Evolutionary conservation across 208 protist genomes (phyloP).

Genomic region (Crithidia fasciculata): DNA sequence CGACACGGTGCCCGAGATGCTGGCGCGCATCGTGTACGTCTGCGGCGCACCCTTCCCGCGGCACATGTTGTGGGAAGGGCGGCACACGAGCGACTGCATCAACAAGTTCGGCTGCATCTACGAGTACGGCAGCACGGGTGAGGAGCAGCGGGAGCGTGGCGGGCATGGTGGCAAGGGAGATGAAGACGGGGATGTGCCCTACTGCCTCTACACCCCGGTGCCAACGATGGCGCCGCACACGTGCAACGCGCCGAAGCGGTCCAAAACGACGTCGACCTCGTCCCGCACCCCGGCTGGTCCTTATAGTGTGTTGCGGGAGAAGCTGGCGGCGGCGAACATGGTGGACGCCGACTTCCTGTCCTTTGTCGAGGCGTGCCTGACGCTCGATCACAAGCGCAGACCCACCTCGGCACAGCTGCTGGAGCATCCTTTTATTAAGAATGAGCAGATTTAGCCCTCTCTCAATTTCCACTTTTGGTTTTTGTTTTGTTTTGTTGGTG

Average conservation of each 20-base stretch:
- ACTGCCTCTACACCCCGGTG: slow-evolving; percentile 85
- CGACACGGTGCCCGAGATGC: slow-evolving; percentile 94
- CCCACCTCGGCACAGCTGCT: slow-evolving; percentile 82
- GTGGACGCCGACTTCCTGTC: slow-evolving; percentile 81
- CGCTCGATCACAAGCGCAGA: slow-evolving; percentile 83
- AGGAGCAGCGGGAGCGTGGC: slow-evolving; percentile 21
- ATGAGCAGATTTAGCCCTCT: slow-evolving; percentile 35
- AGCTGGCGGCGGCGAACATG: slow-evolving; percentile 72
- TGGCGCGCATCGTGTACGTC: slow-evolving; percentile 91
- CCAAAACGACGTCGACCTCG: background rate
- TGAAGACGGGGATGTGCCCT: slow-evolving; percentile 59
- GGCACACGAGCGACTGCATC: slow-evolving; percentile 89
- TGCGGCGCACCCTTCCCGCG: slow-evolving; percentile 86
- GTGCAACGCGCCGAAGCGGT: slow-evolving; percentile 26
- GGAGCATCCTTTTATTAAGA: slow-evolving; percentile 85
- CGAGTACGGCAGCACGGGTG: slow-evolving; percentile 65
- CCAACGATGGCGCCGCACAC: slow-evolving; percentile 31
- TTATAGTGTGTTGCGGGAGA: slow-evolving; percentile 76
- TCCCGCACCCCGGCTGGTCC: slow-evolving; percentile 35
- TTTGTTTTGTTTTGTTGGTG: background rate
- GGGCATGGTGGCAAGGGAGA: slow-evolving; percentile 24
- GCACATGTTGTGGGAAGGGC: slow-evolving; percentile 88
- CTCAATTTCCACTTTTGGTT: background rate
- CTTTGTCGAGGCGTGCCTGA: slow-evolving; percentile 90
- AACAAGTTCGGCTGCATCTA: slow-evolving; percentile 91